A percentile compares a stretch with the other conserved stretches of the same genome.
Conservation (phyloP, 2,329 filamentous ascomycete species). For the Pestalotiopsis sp. region DNA sequence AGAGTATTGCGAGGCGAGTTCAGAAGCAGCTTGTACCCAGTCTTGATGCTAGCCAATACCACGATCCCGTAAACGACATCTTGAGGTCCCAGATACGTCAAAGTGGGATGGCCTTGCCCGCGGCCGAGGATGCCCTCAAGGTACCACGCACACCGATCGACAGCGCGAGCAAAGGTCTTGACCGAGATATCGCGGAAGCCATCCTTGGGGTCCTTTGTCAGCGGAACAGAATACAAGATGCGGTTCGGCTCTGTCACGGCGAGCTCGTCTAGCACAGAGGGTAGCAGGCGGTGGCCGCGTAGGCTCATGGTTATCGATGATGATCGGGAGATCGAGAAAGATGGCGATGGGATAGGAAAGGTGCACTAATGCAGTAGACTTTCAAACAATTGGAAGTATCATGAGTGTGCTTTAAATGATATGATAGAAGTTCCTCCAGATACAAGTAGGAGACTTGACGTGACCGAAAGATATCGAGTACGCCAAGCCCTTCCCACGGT, state of each 20-base stretch:
- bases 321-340: too few species aligned
- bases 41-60: background rate
- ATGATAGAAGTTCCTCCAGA: too few species aligned
- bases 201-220: constrained; percentile 23
- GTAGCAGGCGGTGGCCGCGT: background rate
- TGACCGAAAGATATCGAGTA: too few species aligned
- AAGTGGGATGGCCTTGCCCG: constrained; percentile 32
- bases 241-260: constrained; percentile 23
- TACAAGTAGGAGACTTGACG: too few species aligned
- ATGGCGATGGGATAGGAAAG: too few species aligned
- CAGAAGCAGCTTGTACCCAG: constrained; percentile 25
- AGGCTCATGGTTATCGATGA: too few species aligned
- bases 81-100: constrained; percentile 37
- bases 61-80: constrained; percentile 25
- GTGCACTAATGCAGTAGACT: too few species aligned
- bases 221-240: constrained; percentile 24
- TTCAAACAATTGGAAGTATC: too few species aligned
- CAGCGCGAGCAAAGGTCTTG: constrained; percentile 16
- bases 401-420: too few species aligned
- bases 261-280: constrained; percentile 23
- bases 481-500: too few species aligned
- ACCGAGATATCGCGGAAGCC: constrained; percentile 25
- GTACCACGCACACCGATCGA: constrained; percentile 32
- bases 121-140: constrained; percentile 33
- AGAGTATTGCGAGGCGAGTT: constrained; percentile 20